These are phyloP conservation scores for Metschnikowia santaceciliae DNA, from an alignment of 805 yeast species.

Conservation along the genomic window DNA sequence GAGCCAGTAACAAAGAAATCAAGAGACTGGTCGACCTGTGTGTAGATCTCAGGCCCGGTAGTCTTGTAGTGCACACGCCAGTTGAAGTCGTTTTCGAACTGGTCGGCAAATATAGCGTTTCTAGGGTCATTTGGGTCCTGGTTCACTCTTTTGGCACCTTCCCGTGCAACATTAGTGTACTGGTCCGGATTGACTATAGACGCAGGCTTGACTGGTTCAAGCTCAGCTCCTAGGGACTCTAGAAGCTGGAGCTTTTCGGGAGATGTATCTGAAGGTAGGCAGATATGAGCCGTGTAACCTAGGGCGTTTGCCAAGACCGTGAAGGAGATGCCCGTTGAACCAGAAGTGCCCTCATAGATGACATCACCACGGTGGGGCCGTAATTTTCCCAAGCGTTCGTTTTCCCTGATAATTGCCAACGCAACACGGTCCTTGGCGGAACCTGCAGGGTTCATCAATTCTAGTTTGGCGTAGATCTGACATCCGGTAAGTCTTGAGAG, in stretches of 20 bases:
- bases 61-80: conserved; percentile 80
- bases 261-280: conserved; percentile 91
- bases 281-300: conserved; percentile 91
- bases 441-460: conserved; percentile 86
- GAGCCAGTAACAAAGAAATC: conserved; percentile 87
- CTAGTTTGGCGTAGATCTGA: conserved; percentile 82
- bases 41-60: conserved; percentile 92
- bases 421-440: conserved; percentile 96
- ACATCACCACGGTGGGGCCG: conserved; percentile 60
- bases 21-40: conserved; percentile 59
- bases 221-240: conserved; percentile 70
- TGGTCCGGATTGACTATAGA: conserved; percentile 91
- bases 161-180: conserved; percentile 83
- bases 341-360: conserved; percentile 93
- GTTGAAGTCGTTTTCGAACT: conserved; percentile 88
- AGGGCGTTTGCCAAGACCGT: conserved; percentile 85
- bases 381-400: conserved; percentile 57
- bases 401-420: conserved; percentile 67
- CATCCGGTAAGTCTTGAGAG: conserved; percentile 72
- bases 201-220: conserved; percentile 89
- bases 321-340: conserved; percentile 93
- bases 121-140: conserved; percentile 32
- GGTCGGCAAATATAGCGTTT: conserved; percentile 86
- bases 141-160: conserved; percentile 53
- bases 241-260: conserved; percentile 73